These are phyloP conservation scores for Populus pruinosa DNA, from an alignment of 345 rosid species.

Conservation along the genomic window DNA sequence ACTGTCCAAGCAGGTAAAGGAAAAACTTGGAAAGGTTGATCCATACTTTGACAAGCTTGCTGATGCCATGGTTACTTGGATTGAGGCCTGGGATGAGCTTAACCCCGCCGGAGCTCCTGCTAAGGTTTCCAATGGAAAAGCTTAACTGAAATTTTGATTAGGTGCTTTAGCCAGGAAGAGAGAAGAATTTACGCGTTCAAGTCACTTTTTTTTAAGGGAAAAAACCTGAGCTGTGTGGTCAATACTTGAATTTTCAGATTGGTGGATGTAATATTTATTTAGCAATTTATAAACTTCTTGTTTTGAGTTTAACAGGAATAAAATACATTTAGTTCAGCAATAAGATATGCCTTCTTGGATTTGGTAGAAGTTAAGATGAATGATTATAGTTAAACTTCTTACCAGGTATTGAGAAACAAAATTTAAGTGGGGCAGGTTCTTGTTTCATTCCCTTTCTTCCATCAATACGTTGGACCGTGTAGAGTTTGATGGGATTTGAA, in stretches of 20 bases:
- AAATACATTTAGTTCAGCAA: neutral
- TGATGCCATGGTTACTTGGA: slow-evolving; percentile 93
- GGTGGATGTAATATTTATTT: slow-evolving; percentile 15
- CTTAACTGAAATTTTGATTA: slow-evolving; percentile 20
- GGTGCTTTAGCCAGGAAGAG: neutral
- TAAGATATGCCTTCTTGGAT: neutral
- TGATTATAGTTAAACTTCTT: neutral
- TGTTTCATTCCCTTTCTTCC: neutral
- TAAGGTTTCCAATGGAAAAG: slow-evolving; percentile 36
- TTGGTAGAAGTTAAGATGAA: neutral
- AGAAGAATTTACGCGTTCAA: neutral
- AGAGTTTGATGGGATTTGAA: too few relatives aligned
- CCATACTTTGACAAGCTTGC: slow-evolving; percentile 86
- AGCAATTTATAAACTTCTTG: slow-evolving; percentile 12
- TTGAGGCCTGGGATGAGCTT: slow-evolving; percentile 95
- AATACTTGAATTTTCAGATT: neutral
- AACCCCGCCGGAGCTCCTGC: slow-evolving; percentile 45
- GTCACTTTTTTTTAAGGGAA: neutral
- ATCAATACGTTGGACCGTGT: neutral
- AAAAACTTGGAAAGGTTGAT: slow-evolving; percentile 65
- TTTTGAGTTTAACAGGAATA: slow-evolving; percentile 1
- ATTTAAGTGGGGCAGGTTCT: neutral
- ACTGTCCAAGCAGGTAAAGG: slow-evolving; percentile 74
- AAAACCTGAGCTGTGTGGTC: neutral
- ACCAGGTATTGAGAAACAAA: neutral